A percentile compares a stretch with the other conserved stretches of the same genome.
Evolutionary conservation across 768 basidiomycete genomes (phyloP).

Genomic region (Tricholoma matsutake): DNA sequence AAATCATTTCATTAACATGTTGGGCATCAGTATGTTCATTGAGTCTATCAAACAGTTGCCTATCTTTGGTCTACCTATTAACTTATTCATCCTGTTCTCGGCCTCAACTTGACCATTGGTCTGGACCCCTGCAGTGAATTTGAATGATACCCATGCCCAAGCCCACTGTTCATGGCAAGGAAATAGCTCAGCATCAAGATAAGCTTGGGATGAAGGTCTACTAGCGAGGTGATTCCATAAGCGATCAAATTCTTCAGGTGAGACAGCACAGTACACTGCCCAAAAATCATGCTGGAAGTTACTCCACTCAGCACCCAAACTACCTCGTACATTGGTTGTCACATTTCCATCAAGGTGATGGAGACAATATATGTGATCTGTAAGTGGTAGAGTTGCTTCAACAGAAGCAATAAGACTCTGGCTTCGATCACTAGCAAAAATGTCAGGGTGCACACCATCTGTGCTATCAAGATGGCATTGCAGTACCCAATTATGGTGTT

Average conservation of each 20-base stretch:
- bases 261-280: conserved; percentile 25
- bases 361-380: conserved; percentile 27
- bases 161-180: conserved; percentile 30
- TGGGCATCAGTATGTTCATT: conserved; percentile 20
- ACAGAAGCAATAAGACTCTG: conserved; percentile 17
- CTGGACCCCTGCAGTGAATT: conserved; percentile 32
- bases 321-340: conserved; percentile 15
- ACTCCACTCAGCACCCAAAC: conserved; percentile 17
- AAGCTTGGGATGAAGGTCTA: conserved; percentile 15
- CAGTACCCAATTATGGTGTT: conserved; percentile 21
- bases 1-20: conserved; percentile 13
- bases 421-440: conserved; percentile 21
- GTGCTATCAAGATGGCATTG: conserved; percentile 18
- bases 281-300: conserved; percentile 27
- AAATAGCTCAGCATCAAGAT: conserved; percentile 27
- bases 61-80: conserved; percentile 19
- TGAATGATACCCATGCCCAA: conserved; percentile 26
- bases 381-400: conserved; percentile 14
- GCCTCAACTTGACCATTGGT: conserved; percentile 31
- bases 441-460: conserved; percentile 13
- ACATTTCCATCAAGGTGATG: conserved; percentile 30
- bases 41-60: conserved; percentile 19
- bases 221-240: conserved; percentile 17
- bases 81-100: conserved; percentile 24
- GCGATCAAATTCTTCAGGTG: conserved; percentile 27